A percentile compares a stretch with the other conserved stretches of the same genome.
Evolutionary conservation across 1,284 basidiomycete species (phyloP).

Genomic region (Gomphus bonarii): DNA sequence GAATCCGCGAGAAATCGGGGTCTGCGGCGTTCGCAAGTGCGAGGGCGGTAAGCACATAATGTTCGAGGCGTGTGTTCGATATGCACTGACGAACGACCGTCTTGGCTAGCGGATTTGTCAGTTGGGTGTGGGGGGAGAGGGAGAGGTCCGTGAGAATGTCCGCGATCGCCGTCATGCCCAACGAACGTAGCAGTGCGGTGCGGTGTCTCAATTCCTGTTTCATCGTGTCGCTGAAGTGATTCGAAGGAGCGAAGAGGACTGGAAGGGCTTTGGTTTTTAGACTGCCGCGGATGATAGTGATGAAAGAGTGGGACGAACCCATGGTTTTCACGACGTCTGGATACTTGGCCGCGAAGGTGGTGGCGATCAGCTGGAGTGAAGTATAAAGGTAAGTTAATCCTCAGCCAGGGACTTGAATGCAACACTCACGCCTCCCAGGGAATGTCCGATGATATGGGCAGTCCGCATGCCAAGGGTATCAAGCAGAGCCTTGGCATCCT

Average conservation of each 20-base stretch:
- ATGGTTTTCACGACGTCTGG: neutral
- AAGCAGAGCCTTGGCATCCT: conserved; percentile 7
- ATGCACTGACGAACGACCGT: conserved; percentile 2
- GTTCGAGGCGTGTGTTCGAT: neutral
- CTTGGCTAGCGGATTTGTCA: conserved; percentile 10
- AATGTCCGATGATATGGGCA: conserved; percentile 1
- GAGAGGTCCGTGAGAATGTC: conserved; percentile 6
- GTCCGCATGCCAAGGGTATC: conserved; percentile 1
- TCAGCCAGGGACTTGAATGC: no score
- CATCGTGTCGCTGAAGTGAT: neutral
- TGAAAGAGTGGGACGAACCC: neutral
- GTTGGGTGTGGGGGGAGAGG: conserved; percentile 2
- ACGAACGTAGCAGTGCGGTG: conserved; percentile 2
- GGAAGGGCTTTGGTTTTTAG: no score
- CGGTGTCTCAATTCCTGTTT: conserved; percentile 1
- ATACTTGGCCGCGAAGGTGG: neutral
- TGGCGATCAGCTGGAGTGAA: neutral
- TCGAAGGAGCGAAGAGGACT: conserved; percentile 7
- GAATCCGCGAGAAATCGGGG: conserved; percentile 10
- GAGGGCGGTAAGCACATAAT: conserved; percentile 6
- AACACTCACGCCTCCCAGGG: conserved; percentile 1
- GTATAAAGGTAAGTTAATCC: neutral
- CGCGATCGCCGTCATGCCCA: conserved; percentile 12
- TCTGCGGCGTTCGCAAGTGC: conserved; percentile 6
- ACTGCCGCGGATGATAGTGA: no score